Base-by-base conservation (phyloP, 192 early-diverging fungal species). In the Cladochytrium replicatum region DNA sequence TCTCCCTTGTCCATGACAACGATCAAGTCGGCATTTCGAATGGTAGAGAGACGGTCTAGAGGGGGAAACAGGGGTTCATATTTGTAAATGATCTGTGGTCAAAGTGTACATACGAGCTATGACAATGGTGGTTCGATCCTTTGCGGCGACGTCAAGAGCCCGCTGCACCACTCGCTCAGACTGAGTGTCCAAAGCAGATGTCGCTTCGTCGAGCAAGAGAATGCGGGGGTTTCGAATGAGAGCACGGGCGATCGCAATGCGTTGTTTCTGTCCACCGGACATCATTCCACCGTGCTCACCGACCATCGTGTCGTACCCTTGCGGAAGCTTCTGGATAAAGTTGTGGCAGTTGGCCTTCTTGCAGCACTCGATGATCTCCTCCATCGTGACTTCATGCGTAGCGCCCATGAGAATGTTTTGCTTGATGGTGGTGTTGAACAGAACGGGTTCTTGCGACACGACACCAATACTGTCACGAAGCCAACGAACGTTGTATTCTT, bases 401-500 rank as follows among this genome's bases (percentile, higher is more conserved):
- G 13, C 17, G 34, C 13, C 24, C n/a, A n/a, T n/a, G n/a, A n/a
- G n/a, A n/a, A n/a, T n/a, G n/a, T n/a, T n/a, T n/a, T n/a, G n/a
- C 65, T 52, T 89, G 80, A 69, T 78, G 70, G 52, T 87, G 72
- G 66, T 84, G 41, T 63, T 54, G 46, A 73, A 73, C 5, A 73
- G 48, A 1, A 50, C 41, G 23, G 71, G 71, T 49, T 74, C 72
- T 28, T 74, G 72, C 25, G 61, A 64, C 23, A 74, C 68, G 13
- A 95, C 64, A 29, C 90, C 93, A 39, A 97, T 84, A 32, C 83
- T 74, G 43, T 74, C 66, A 21, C 93, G 79, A 30, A 87, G 56
- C 58, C 72, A 88, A 15, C 67, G 59, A 29, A 91, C 66, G 52
- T 95, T 88, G 51, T 80, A 67, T 32, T 86, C 76, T 49, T 80